Evolutionary conservation across 176 grass and related monocot genomes (phyloP), one percentile per base, ranked within the genome.

Genomic region (Elymus sibiricus): DNA sequence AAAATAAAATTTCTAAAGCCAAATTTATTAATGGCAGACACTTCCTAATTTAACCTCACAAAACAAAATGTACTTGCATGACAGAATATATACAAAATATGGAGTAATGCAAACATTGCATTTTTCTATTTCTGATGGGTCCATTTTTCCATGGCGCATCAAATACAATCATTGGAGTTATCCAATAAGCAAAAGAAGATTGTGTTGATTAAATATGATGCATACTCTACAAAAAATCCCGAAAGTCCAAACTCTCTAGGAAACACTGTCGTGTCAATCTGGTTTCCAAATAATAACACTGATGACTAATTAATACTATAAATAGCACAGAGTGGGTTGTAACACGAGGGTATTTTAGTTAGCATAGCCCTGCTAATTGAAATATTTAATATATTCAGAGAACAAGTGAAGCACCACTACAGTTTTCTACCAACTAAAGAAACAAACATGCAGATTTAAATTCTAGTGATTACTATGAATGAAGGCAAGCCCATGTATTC

Each of bases 151-250:
- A 79, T 79, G 11, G 14, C 34, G 14, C 40, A 68, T 85, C 46
- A 91, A 83, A 56, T 81, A 64, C 64, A 79, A 38, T 90, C 37
- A 74, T 39, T 55, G 21, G 44, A 64, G 26, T 68, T 47, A 27
- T 39, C 24, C 24, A 46, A 82, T 21, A 90, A 69, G 78, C 6
- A 29, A 69, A 87, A 29, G 21, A 34, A 28, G 40, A 74, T 26
- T 62, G 35, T 21, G 70, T 59, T 61, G 21, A 85, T 81, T 64
- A 42, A 66, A 71, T 17, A 74, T 87, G 79, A 70, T 29, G 3
- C 58, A 85, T 61, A 81, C 17, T 55, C 53, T 46, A 68, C 22
- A 38, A 78, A 63, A 71, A 3, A 39, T 44, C 44, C 61, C 84
- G 21, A 73, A 78, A 76, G 46, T 76, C 27, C 15, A 55, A 55